Percentiles rank a stretch among this genome's conserved stretches.
Evolutionary conservation across 2,329 filamentous ascomycete species (phyloP).

Genomic region (Sclerotinia borealis): DNA sequence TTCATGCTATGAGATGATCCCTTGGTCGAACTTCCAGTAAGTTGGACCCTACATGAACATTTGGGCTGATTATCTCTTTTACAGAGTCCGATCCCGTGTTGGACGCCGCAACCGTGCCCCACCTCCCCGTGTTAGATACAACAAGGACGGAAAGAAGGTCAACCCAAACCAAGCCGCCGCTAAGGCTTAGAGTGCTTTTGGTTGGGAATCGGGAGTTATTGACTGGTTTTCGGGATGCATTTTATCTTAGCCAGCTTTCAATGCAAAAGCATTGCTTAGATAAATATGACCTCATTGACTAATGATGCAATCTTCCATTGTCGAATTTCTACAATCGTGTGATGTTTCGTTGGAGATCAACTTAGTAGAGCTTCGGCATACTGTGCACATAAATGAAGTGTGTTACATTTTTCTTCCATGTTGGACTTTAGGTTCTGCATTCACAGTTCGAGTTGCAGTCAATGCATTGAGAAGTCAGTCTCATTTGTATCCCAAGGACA

Average conservation of each 20-base stretch:
- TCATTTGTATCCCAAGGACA: too few species aligned
- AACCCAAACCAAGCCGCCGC: slow-evolving; percentile 41
- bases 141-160: slow-evolving; percentile 99
- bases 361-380: background rate
- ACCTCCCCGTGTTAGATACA: slow-evolving; percentile 96
- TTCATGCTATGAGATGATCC: slow-evolving; percentile 50
- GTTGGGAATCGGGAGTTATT: slow-evolving; percentile 11
- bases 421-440: too few species aligned
- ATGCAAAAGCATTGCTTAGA: slow-evolving; percentile 14
- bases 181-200: slow-evolving; percentile 27
- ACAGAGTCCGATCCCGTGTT: slow-evolving; percentile 90
- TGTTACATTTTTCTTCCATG: too few species aligned
- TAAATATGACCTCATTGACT: slow-evolving; percentile 13
- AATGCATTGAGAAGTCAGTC: too few species aligned
- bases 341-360: background rate
- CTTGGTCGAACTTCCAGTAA: slow-evolving; percentile 47
- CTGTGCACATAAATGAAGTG: background rate
- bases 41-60: slow-evolving; percentile 39
- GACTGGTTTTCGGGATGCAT: slow-evolving; percentile 11
- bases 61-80: slow-evolving; percentile 27
- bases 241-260: slow-evolving; percentile 10
- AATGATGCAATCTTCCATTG: background rate
- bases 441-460: too few species aligned
- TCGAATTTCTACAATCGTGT: background rate
- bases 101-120: slow-evolving; percentile 98